Percentiles rank a stretch among this genome's conserved stretches.
These are phyloP conservation scores for Crassisporium funariophilum DNA, from an alignment of 768 basidiomycete species.

Conservation along the genomic window DNA sequence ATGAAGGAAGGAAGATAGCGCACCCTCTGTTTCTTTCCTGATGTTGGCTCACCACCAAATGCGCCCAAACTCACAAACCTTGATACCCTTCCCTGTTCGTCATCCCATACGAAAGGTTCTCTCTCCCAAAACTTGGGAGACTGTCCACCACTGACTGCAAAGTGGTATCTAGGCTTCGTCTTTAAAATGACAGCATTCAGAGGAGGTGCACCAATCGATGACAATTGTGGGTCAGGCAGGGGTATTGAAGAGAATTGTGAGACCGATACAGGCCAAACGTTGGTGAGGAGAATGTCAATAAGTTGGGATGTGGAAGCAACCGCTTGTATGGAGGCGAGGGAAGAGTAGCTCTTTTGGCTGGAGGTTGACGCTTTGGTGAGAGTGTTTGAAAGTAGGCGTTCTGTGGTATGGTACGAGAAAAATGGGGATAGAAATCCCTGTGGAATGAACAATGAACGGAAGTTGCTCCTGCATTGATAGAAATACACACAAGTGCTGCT, in stretches of 20 bases:
- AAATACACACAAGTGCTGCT: constrained; percentile 58
- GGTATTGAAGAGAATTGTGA: constrained; percentile 60
- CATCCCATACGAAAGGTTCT: constrained; percentile 88
- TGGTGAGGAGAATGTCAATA: constrained; percentile 81
- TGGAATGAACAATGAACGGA: constrained; percentile 5
- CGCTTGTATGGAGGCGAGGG: constrained; percentile 69
- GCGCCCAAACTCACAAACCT: constrained; percentile 87
- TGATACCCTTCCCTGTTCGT: constrained; percentile 64
- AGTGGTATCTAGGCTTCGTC: constrained; percentile 86
- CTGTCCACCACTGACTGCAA: constrained; percentile 66
- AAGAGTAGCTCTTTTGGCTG: constrained; percentile 52
- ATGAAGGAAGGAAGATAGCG: constrained; percentile 26
- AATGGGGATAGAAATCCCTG: constrained; percentile 80
- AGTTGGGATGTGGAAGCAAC: constrained; percentile 61
- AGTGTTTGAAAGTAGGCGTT: constrained; percentile 72
- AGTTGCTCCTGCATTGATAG: neutral
- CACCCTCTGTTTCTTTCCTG: constrained; percentile 85
- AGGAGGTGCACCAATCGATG: constrained; percentile 50
- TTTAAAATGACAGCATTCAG: constrained; percentile 65
- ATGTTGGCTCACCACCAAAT: constrained; percentile 67
- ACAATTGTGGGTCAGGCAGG: constrained; percentile 48
- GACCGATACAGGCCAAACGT: constrained; percentile 73
- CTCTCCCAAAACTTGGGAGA: constrained; percentile 91
- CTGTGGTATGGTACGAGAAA: constrained; percentile 69
- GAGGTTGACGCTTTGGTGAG: constrained; percentile 50